These are phyloP conservation scores for Mycothermus thermophilus DNA, from an alignment of 495 filamentous ascomycete genomes.

Conservation along the genomic window DNA sequence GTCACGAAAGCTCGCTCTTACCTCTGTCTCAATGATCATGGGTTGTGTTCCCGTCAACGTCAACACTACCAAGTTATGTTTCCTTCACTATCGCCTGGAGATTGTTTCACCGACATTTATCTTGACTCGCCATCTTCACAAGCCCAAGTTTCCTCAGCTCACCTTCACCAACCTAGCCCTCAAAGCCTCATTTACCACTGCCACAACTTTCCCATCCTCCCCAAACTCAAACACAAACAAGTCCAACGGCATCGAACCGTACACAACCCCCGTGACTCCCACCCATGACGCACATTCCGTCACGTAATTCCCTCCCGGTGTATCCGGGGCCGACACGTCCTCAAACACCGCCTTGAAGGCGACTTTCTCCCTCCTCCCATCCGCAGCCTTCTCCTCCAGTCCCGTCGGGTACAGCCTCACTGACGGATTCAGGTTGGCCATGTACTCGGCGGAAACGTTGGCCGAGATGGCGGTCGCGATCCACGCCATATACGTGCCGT, in stretches of 20 bases:
- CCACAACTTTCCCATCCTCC: constrained; percentile 18
- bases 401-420: constrained; percentile 31
- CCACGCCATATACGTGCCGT: constrained; percentile 32
- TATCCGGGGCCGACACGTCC: constrained; percentile 12
- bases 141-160: too few species aligned
- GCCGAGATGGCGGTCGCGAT: constrained; percentile 18
- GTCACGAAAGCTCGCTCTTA: too few species aligned
- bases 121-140: too few species aligned
- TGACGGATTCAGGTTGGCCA: constrained; percentile 13
- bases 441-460: constrained; percentile 15
- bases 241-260: constrained; percentile 25
- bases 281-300: constrained; percentile 30
- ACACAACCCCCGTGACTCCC: constrained; percentile 20
- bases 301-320: constrained; percentile 15
- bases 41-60: too few species aligned
- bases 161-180: constrained; percentile 23
- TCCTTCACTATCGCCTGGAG: too few species aligned
- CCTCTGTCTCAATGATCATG: too few species aligned
- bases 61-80: too few species aligned
- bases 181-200: constrained; percentile 26
- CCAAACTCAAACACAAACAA: constrained; percentile 32
- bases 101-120: too few species aligned
- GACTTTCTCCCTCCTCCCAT: constrained; percentile 22
- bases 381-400: constrained; percentile 13
- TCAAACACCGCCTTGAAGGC: constrained; percentile 32